Base-by-base conservation (phyloP, 768 basidiomycete genomes). In the Lentinus tigrinus region DNA sequence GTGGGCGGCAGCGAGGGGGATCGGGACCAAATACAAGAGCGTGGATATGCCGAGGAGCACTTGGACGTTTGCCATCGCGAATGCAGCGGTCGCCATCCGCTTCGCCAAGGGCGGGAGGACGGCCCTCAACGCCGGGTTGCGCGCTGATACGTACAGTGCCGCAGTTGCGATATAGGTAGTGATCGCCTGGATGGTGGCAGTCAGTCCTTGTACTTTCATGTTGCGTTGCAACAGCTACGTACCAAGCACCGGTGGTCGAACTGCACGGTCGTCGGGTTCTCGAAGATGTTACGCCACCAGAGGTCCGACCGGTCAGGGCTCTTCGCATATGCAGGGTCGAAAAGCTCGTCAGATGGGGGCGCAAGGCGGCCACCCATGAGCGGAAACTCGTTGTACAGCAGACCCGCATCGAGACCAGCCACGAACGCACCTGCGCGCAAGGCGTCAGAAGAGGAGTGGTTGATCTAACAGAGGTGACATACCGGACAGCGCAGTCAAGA, bases 351-450 rank as follows among this genome's bases (percentile, higher is more conserved):
- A 7, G 76, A 60, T 0, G 95, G 94, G 3, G 97, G 97, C 3
- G 84, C 81, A 16, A 98, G 72, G 16, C 85, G 81, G 7, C 90
- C 95, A 37, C 93, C 96, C 96, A 99, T 99, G 4, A 89, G 74
- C 0, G 97, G 97, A 76, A 97, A 99, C 69, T 98, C 96, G 69
- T 99, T 99, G 75, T 98, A 98, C n/a, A 95, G 71, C 53, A 99
- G 74, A 14, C 97, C 97, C 1, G 97, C 97, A 70, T 99, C 97
- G 42, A 99, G 79, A 14, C 97, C 97, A 37, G 97, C 97, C 27
- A 99, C 97, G 66, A 99, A 98, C 4, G 97, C 97, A 51, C 97
- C 96, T 96, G 69, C 23, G 4, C 19, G 3, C 8, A 44, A 42
- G 17, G 40, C n/a, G 19, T 44, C 13, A 23, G 9, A 23, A 24